Percentiles rank a stretch among this genome's conserved stretches.
These are phyloP conservation scores for Chloropicon primus DNA, from an alignment of 139 green algal species.

Conservation along the genomic window DNA sequence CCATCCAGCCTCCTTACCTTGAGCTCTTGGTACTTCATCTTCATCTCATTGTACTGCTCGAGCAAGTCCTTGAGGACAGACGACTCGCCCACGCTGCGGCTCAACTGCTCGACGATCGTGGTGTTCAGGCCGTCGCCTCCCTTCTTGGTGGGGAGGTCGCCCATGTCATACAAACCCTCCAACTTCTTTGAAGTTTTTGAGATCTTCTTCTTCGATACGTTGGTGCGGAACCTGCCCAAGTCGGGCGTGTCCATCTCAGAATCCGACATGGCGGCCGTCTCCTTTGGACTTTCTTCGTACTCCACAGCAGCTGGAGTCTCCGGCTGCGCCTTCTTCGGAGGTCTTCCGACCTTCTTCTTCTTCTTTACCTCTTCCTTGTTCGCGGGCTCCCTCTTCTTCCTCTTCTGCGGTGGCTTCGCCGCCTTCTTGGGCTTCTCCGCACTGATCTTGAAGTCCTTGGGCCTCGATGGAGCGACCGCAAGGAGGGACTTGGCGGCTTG, in stretches of 20 bases:
- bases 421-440: not conserved
- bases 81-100: not conserved
- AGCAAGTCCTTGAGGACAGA: not conserved
- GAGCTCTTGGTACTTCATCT: not conserved
- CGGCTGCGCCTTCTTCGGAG: not conserved
- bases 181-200: not conserved
- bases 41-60: not conserved
- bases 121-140: not conserved
- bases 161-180: not conserved
- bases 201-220: not conserved
- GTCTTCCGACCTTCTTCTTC: not conserved
- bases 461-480: not conserved
- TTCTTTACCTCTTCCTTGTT: no score
- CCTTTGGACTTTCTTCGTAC: no score
- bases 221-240: not conserved
- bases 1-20: no score
- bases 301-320: no score
- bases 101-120: not conserved
- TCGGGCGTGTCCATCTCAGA: not conserved
- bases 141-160: not conserved
- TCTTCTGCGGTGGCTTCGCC: not conserved
- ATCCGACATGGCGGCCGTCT: no score
- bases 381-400: not conserved
- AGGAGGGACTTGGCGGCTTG: not conserved
- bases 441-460: not conserved